These are phyloP conservation scores for Castanea mollissima DNA, from an alignment of 306 rosid species.

Conservation along the genomic window DNA sequence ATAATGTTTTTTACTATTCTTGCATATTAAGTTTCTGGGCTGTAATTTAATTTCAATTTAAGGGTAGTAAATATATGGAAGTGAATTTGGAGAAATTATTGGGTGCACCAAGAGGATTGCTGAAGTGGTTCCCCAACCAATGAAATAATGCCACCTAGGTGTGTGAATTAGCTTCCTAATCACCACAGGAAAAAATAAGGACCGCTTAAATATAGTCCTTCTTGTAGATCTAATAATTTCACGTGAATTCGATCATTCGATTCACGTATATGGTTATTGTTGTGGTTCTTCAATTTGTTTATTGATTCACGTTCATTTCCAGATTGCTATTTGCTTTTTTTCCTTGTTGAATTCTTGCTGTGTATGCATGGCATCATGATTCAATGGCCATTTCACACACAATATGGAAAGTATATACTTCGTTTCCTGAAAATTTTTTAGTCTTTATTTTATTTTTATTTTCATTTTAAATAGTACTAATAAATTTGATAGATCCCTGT, in stretches of 20 bases:
- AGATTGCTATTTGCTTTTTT: not conserved
- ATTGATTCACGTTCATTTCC: not conserved
- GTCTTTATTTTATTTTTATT: no score
- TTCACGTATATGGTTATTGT: no score
- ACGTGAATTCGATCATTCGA: not conserved
- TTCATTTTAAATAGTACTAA: not conserved
- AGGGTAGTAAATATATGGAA: no score
- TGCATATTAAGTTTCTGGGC: not conserved
- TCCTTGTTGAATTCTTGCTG: not conserved
- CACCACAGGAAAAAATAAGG: no score
- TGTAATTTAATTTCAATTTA: not conserved
- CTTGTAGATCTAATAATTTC: not conserved
- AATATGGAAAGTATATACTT: no score
- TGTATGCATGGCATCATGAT: not conserved
- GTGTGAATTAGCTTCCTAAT: no score
- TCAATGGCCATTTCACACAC: not conserved
- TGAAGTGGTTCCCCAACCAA: no score
- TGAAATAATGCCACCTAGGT: no score
- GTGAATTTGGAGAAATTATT: no score
- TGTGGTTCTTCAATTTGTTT: not conserved
- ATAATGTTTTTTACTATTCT: not conserved
- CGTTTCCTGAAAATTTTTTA: no score
- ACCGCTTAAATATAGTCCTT: no score
- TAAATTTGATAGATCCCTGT: not conserved
- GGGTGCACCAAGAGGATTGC: fast-evolving